Conservation (phyloP, 768 basidiomycete genomes). For the Kwoniella bestiolae region DNA sequence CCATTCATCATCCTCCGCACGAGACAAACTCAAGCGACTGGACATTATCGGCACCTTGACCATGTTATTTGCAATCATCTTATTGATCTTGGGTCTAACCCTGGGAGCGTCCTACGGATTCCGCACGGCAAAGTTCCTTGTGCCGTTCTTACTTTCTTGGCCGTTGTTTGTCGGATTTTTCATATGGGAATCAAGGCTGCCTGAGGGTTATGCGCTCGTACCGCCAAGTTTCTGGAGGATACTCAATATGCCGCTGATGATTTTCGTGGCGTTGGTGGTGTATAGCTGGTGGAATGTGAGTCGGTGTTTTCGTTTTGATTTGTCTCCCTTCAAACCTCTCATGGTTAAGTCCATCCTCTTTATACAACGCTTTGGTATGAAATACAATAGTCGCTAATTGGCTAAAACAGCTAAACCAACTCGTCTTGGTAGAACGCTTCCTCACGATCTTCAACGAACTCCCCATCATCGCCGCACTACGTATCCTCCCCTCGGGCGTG, state of each 20-base stretch:
- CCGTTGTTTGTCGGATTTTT: slow-evolving; percentile 41
- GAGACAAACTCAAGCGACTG: neutral
- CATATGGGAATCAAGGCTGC: slow-evolving; percentile 32
- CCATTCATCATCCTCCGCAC: no score
- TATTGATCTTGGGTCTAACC: slow-evolving; percentile 50
- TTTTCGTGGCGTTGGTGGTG: slow-evolving; percentile 35
- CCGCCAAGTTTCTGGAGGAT: slow-evolving; percentile 45
- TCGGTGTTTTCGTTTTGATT: slow-evolving; percentile 6
- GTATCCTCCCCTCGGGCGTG: no score
- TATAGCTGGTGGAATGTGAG: slow-evolving; percentile 37
- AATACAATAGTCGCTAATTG: no score
- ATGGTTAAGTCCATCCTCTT: slow-evolving; percentile 3
- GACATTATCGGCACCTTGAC: neutral
- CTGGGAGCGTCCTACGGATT: slow-evolving; percentile 48
- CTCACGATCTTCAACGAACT: no score
- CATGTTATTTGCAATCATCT: slow-evolving; percentile 39
- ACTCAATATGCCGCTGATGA: slow-evolving; percentile 43
- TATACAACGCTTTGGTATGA: no score
- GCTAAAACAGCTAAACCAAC: no score
- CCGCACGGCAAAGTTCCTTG: slow-evolving; percentile 34
- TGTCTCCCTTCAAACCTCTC: slow-evolving; percentile 17
- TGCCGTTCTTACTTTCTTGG: slow-evolving; percentile 40
- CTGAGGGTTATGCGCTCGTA: slow-evolving; percentile 31
- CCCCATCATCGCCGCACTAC: no score
- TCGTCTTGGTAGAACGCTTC: no score